Percentiles rank a stretch among this genome's conserved stretches.
These are phyloP conservation scores for Purpureocillium takamizusanense DNA, from an alignment of 2,329 filamentous ascomycete genomes.

Conservation along the genomic window DNA sequence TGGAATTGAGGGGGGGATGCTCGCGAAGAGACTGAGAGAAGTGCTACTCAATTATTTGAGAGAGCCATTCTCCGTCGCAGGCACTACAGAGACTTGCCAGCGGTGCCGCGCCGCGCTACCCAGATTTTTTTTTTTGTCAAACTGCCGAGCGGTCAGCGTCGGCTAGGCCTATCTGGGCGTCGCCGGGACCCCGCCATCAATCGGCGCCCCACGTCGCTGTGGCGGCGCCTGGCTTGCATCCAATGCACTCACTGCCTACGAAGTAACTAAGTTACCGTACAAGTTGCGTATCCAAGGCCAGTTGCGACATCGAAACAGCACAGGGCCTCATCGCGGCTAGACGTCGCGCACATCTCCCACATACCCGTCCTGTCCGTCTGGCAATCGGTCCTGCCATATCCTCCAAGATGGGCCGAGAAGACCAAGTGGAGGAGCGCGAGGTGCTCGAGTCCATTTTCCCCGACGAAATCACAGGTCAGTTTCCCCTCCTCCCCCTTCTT, in stretches of 20 bases:
- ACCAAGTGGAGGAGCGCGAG: conserved; percentile 91
- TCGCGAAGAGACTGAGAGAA: too few relatives aligned
- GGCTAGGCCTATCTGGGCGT: conserved; percentile 13
- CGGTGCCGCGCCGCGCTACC: background rate
- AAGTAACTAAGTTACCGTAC: too few relatives aligned
- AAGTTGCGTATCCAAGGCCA: too few relatives aligned
- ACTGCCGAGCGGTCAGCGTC: conserved; percentile 25
- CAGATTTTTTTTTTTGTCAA: conserved; percentile 15
- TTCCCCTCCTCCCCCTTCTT: too few relatives aligned
- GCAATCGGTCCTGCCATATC: background rate
- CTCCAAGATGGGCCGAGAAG: conserved; percentile 59
- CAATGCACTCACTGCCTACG: too few relatives aligned
- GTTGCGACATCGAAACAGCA: background rate
- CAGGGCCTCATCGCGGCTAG: too few relatives aligned
- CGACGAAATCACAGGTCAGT: conserved; percentile 82
- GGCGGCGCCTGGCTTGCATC: too few relatives aligned
- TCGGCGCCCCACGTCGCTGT: background rate
- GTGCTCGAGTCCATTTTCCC: conserved; percentile 98
- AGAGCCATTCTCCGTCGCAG: too few relatives aligned
- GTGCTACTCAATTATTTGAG: too few relatives aligned
- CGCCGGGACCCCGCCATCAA: conserved; percentile 18
- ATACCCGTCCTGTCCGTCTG: conserved; percentile 1
- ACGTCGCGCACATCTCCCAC: too few relatives aligned
- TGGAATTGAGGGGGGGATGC: too few relatives aligned
- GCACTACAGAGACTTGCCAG: too few relatives aligned